A percentile compares a stretch with the other conserved stretches of the same genome.
These are phyloP conservation scores for Ophiostoma ips DNA, from an alignment of 2,329 filamentous ascomycete species.

Conservation along the genomic window DNA sequence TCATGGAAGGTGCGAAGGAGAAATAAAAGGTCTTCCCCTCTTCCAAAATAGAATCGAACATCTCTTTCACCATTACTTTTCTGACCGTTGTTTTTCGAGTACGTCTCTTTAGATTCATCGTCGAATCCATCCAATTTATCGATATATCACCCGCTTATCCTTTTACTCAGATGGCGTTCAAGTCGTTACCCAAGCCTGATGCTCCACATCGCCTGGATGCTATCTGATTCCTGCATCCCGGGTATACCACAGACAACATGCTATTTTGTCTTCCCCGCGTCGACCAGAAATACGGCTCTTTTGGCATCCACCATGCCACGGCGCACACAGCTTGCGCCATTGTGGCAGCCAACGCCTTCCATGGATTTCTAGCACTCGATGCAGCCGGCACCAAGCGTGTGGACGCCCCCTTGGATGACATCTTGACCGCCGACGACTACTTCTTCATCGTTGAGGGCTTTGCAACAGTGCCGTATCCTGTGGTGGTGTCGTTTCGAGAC, in stretches of 20 bases:
- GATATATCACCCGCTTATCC: no score
- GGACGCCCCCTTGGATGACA: neutral
- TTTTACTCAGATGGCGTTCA: neutral
- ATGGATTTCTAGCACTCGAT: neutral
- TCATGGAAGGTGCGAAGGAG: no score
- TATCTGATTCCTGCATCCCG: neutral
- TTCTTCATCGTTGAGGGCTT: neutral
- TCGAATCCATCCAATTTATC: no score
- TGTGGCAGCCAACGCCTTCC: slow-evolving; percentile 1
- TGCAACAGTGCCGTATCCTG: neutral
- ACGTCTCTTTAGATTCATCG: no score
- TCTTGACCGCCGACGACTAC: slow-evolving; percentile 3
- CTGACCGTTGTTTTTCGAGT: no score
- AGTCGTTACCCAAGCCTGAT: neutral
- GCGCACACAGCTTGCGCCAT: slow-evolving; percentile 1
- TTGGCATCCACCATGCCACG: neutral
- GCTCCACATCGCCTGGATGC: neutral
- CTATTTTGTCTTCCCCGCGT: neutral
- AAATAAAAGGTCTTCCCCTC: no score
- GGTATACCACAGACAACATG: neutral
- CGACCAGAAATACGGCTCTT: neutral
- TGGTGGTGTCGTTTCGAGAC: slow-evolving; percentile 1
- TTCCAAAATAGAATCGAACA: no score
- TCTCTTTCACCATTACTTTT: no score
- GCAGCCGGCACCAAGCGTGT: neutral